A percentile compares a stretch with the other conserved stretches of the same genome.
phyloP scores from a whole-genome alignment of 2,329 filamentous ascomycete species.

The Scytalidium sp. region DNA sequence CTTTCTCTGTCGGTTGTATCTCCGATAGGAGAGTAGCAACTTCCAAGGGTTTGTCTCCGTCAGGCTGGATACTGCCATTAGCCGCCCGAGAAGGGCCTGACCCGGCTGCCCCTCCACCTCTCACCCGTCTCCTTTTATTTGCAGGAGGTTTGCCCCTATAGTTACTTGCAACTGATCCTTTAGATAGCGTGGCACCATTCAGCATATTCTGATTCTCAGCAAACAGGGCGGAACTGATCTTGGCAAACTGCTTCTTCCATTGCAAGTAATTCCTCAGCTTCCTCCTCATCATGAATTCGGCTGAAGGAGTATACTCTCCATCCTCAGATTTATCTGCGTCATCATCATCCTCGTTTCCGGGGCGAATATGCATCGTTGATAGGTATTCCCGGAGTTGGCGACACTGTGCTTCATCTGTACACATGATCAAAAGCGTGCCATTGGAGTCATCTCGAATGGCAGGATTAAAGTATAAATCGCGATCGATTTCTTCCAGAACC shows the following conservation, averaged over 20 bases:
- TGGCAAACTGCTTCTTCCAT: constrained; percentile 88
- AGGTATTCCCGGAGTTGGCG: constrained; percentile 88
- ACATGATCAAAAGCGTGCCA: constrained; percentile 95
- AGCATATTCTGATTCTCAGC: constrained; percentile 76
- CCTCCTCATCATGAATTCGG: constrained; percentile 83
- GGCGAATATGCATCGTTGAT: constrained; percentile 80
- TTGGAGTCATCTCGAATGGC: constrained; percentile 77
- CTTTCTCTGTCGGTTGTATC: constrained; percentile 75
- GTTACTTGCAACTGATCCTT: constrained; percentile 36
- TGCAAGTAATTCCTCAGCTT: constrained; percentile 81
- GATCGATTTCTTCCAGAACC: constrained; percentile 88
- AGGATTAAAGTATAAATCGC: constrained; percentile 82
- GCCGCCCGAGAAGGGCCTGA: constrained; percentile 60
- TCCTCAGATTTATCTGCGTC: constrained; percentile 45
- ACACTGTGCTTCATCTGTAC: constrained; percentile 80
- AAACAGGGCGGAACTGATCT: constrained; percentile 77
- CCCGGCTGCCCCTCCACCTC: constrained; percentile 69
- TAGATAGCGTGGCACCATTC: constrained; percentile 60
- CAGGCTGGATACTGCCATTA: constrained; percentile 71
- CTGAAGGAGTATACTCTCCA: constrained; percentile 64
- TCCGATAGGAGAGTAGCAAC: constrained; percentile 81
- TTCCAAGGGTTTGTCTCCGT: constrained; percentile 79
- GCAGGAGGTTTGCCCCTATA: constrained; percentile 61
- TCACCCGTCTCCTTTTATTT: constrained; percentile 81
- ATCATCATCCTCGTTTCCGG: constrained; percentile 35